Evolutionary conservation across 805 yeast genomes (phyloP).

Genomic region (Kockiozyma suomiensis): DNA sequence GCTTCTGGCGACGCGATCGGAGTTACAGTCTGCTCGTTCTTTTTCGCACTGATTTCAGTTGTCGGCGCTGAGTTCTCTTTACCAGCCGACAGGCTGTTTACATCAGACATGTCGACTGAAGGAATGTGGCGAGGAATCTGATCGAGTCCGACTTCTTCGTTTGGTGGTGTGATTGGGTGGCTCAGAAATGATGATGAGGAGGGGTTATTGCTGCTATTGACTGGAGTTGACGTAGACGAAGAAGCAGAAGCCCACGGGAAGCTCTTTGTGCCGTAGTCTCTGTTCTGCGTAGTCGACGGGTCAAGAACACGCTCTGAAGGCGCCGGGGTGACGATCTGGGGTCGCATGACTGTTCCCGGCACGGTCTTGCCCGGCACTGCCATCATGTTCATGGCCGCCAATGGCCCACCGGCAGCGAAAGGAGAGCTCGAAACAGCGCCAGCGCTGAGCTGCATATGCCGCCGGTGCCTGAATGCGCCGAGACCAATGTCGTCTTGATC

Average conservation of each 20-base stretch:
- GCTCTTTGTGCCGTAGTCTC: constrained; percentile 24
- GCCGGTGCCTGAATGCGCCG: constrained; percentile 57
- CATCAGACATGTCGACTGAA: neutral
- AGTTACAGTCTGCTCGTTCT: constrained; percentile 1
- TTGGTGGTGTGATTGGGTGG: constrained; percentile 32
- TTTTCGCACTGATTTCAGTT: neutral
- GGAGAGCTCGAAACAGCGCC: neutral
- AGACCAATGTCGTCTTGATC: constrained; percentile 55
- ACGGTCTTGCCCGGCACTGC: neutral
- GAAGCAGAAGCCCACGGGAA: constrained; percentile 17
- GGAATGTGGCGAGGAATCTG: constrained; percentile 28
- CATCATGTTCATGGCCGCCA: constrained; percentile 17
- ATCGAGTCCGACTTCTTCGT: constrained; percentile 18
- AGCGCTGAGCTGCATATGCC: constrained; percentile 24
- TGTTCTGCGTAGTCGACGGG: constrained; percentile 8
- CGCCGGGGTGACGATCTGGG: neutral
- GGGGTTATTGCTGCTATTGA: neutral
- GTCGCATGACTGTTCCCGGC: constrained; percentile 4
- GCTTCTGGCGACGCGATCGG: constrained; percentile 1
- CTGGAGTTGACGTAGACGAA: neutral
- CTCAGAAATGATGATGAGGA: constrained; percentile 8
- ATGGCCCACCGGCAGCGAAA: neutral
- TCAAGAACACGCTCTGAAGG: neutral
- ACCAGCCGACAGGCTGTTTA: neutral
- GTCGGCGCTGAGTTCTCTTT: neutral